Percentiles rank a stretch among this genome's conserved stretches.
These are phyloP conservation scores for Choiromyces venosus DNA, from an alignment of 495 filamentous ascomycete genomes.

Conservation along the genomic window DNA sequence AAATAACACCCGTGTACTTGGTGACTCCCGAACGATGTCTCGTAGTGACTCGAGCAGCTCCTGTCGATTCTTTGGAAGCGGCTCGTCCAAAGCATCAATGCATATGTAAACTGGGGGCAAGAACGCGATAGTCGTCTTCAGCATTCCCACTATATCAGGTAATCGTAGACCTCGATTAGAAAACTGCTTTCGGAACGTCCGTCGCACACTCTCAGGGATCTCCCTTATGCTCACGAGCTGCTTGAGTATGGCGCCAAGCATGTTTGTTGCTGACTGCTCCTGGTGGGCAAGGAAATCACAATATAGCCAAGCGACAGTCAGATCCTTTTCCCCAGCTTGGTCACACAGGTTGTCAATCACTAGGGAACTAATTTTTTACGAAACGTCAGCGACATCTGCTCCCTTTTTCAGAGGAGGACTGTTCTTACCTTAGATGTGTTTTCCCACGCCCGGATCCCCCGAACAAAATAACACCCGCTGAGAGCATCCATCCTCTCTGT, in stretches of 20 bases:
- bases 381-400: background rate
- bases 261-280: background rate
- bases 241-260: background rate
- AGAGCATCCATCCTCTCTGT: background rate
- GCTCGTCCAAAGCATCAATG: background rate
- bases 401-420: background rate
- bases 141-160: background rate
- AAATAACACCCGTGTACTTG: background rate
- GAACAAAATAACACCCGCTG: background rate
- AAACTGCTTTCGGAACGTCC: background rate
- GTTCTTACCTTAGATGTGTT: background rate
- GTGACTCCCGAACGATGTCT: background rate
- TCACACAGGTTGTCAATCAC: background rate
- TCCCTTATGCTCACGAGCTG: background rate
- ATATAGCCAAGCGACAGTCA: background rate
- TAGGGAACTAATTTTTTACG: background rate
- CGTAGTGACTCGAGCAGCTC: background rate
- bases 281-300: background rate
- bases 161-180: background rate
- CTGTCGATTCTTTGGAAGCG: background rate
- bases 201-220: background rate
- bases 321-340: background rate
- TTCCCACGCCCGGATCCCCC: background rate
- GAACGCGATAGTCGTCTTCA: background rate
- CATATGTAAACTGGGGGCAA: background rate